These are phyloP conservation scores for Asterophora parasitica DNA, from an alignment of 768 basidiomycete genomes.

Conservation along the genomic window DNA sequence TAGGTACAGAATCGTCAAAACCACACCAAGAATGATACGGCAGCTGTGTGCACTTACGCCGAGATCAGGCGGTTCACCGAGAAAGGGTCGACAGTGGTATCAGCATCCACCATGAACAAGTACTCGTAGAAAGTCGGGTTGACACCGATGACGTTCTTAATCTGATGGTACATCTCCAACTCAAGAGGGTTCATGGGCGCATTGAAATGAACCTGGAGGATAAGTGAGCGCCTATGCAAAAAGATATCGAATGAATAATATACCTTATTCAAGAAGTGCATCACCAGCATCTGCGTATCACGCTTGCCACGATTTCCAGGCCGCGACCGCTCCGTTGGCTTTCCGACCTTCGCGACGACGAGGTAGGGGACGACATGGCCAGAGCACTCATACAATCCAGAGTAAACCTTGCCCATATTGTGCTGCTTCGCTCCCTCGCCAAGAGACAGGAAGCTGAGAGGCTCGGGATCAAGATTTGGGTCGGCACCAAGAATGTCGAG, in stretches of 20 bases:
- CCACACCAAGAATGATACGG: not conserved
- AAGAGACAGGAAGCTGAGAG: conserved; percentile 88
- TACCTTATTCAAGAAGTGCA: conserved; percentile 98
- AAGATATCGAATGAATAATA: not conserved
- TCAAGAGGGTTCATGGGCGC: conserved; percentile 95
- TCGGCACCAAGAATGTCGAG: conserved; percentile 95
- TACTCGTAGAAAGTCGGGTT: conserved; percentile 99
- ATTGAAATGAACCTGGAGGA: conserved; percentile 85
- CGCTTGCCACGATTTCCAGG: conserved; percentile 99
- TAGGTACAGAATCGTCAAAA: conserved; percentile 27
- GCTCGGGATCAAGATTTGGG: conserved; percentile 90
- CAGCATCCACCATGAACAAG: conserved; percentile 88
- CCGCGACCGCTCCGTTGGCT: conserved; percentile 86
- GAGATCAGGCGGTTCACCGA: conserved; percentile 90
- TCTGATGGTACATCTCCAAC: conserved; percentile 98
- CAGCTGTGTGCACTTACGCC: conserved; percentile 54
- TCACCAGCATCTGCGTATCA: conserved; percentile 92
- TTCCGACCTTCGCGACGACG: conserved; percentile 90
- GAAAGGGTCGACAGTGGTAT: conserved; percentile 87
- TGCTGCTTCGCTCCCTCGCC: conserved; percentile 95
- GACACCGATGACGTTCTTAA: conserved; percentile 99
- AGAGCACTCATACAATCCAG: conserved; percentile 87
- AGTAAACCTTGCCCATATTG: conserved; percentile 98
- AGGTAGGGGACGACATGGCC: conserved; percentile 96
- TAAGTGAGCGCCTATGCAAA: conserved; percentile 4